A percentile compares a stretch with the other conserved stretches of the same genome.
Evolutionary conservation across 2,329 filamentous ascomycete genomes (phyloP).

Genomic region (Exophiala xenobiotica): DNA sequence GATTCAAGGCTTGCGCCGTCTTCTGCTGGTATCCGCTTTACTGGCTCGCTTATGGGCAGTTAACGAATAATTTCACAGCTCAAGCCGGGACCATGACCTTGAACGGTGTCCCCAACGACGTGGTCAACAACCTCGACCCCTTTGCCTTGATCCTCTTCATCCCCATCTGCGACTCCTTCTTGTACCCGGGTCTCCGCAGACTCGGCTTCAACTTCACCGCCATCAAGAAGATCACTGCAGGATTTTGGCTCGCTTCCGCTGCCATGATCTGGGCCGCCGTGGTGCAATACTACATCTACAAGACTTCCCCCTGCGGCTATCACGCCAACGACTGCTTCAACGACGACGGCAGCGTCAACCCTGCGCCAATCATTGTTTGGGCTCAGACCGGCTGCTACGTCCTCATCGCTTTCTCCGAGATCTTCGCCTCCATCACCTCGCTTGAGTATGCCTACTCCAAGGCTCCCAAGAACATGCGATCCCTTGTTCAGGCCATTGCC

Average conservation of each 20-base stretch:
- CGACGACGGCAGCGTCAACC: no score
- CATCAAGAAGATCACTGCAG: slow-evolving; percentile 55
- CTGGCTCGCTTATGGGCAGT: not conserved
- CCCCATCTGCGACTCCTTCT: slow-evolving; percentile 5
- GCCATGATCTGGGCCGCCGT: slow-evolving; percentile 59
- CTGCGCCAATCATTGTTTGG: slow-evolving; percentile 45
- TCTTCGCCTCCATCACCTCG: slow-evolving; percentile 66
- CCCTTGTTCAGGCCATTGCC: slow-evolving; percentile 66
- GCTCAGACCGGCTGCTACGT: slow-evolving; percentile 51
- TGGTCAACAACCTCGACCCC: slow-evolving; percentile 60
- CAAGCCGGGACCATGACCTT: slow-evolving; percentile 59
- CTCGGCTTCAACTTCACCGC: slow-evolving; percentile 56
- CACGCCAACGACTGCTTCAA: no score
- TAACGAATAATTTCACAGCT: slow-evolving; percentile 32
- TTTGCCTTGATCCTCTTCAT: slow-evolving; percentile 55
- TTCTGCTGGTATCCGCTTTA: slow-evolving; percentile 1
- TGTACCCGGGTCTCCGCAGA: slow-evolving; percentile 56
- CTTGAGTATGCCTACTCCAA: slow-evolving; percentile 74
- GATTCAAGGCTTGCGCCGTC: slow-evolving; percentile 67
- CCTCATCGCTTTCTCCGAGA: slow-evolving; percentile 56
- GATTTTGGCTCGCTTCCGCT: slow-evolving; percentile 54
- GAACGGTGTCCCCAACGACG: slow-evolving; percentile 57
- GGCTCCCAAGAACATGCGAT: slow-evolving; percentile 75
- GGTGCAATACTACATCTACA: slow-evolving; percentile 61
- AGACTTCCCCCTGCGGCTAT: slow-evolving; percentile 55